phyloP scores from a whole-genome alignment of 768 basidiomycete genomes.

The Suillus paluster region DNA sequence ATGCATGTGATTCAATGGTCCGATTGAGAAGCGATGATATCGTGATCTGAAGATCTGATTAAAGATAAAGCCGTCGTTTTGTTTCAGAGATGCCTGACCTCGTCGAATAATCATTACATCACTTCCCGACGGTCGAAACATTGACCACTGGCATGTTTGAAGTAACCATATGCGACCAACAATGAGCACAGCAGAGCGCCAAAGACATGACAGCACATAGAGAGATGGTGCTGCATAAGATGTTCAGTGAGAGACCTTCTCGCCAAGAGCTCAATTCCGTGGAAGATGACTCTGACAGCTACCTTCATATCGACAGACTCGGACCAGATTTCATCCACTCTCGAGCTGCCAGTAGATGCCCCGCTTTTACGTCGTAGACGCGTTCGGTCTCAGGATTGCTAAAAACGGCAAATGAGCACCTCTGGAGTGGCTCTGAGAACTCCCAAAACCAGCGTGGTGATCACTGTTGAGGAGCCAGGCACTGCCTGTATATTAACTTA shows the following conservation, averaged over 20 bases:
- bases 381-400: not conserved
- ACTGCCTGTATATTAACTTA: not conserved
- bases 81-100: not conserved
- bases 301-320: slow-evolving; percentile 1
- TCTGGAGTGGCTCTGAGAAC: not conserved
- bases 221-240: not conserved
- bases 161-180: too few species aligned
- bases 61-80: not conserved
- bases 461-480: not conserved
- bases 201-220: not conserved
- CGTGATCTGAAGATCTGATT: not conserved
- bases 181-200: not conserved
- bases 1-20: not conserved
- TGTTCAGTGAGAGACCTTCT: not conserved
- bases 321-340: slow-evolving; percentile 2
- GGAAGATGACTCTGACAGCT: not conserved
- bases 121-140: not conserved
- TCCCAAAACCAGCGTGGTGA: not conserved
- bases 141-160: too few species aligned
- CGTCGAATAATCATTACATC: too few species aligned
- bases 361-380: slow-evolving; percentile 3
- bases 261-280: not conserved
- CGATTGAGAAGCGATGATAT: not conserved
- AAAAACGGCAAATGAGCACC: not conserved
- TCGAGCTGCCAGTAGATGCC: not conserved